These are phyloP conservation scores for Isabelozyma heimii DNA, from an alignment of 805 yeast species.

Conservation along the genomic window DNA sequence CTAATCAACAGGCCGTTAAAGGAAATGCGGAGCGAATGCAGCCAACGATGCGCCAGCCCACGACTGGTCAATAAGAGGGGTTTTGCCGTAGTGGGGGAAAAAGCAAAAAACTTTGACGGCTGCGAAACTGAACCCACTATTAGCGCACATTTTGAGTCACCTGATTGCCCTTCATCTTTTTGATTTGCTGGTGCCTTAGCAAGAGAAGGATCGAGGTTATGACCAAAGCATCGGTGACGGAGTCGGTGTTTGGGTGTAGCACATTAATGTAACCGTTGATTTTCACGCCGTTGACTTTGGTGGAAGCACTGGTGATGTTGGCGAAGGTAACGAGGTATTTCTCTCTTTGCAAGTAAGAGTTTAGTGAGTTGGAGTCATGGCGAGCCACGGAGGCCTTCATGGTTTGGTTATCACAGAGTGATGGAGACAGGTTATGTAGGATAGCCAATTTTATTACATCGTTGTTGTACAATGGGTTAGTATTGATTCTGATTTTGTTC, in stretches of 20 bases:
- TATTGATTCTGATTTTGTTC: neutral
- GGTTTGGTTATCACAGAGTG: neutral
- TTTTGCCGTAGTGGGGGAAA: neutral
- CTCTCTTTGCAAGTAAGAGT: neutral
- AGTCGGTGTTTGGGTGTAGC: neutral
- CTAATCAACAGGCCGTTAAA: too few species aligned
- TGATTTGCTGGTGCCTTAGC: neutral
- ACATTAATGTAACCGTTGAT: neutral
- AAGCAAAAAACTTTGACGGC: neutral
- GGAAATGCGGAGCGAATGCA: too few species aligned
- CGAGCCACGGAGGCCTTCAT: neutral
- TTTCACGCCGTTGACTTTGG: neutral
- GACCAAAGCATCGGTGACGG: neutral
- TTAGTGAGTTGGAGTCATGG: neutral
- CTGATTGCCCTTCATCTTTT: conserved; percentile 1
- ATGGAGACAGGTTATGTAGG: neutral
- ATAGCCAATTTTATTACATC: neutral
- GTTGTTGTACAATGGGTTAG: neutral
- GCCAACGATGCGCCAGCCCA: too few species aligned
- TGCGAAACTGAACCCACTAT: neutral
- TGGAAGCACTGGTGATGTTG: neutral
- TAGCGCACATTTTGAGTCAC: neutral
- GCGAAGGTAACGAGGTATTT: neutral
- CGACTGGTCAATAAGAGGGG: neutral
- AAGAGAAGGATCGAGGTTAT: neutral